Evolutionary conservation across 1,284 basidiomycete genomes (phyloP).

Genomic region (Trichosporon faecale): DNA sequence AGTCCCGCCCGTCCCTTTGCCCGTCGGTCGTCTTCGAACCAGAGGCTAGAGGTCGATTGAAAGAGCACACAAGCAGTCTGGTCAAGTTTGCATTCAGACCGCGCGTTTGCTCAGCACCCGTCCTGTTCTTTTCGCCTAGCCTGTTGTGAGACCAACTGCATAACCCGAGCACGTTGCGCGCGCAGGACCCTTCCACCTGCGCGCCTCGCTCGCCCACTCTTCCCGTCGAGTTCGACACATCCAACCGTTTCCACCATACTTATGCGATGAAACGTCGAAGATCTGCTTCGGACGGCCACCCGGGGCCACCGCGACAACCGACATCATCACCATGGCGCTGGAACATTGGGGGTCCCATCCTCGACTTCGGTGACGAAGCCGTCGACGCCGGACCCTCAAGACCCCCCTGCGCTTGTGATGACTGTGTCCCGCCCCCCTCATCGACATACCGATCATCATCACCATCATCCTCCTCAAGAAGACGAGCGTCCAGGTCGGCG

Average conservation of each 20-base stretch:
- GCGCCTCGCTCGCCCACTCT: conserved; percentile 70
- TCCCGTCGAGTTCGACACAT: conserved; percentile 56
- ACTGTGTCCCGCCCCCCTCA: not conserved
- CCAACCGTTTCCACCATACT: conserved; percentile 23
- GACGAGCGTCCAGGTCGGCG: not conserved
- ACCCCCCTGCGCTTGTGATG: not conserved
- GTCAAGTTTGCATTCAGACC: not conserved
- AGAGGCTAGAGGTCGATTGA: not conserved
- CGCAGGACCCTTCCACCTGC: conserved; percentile 7
- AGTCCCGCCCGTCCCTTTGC: not conserved
- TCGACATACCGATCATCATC: not conserved
- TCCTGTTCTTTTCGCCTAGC: not conserved
- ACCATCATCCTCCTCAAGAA: not conserved
- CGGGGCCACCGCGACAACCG: conserved; percentile 9
- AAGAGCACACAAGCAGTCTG: conserved; percentile 1
- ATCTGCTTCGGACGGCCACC: not conserved
- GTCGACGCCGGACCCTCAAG: conserved; percentile 22
- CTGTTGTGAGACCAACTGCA: not conserved
- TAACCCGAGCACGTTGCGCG: conserved; percentile 2
- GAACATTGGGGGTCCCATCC: conserved; percentile 27
- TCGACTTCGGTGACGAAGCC: conserved; percentile 26
- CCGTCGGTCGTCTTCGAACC: not conserved
- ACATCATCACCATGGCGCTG: conserved; percentile 24
- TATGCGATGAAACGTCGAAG: conserved; percentile 18
- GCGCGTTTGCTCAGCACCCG: not conserved